Evolutionary conservation across 805 yeast species (phyloP).

Genomic region (Kurtzmaniella fragi): DNA sequence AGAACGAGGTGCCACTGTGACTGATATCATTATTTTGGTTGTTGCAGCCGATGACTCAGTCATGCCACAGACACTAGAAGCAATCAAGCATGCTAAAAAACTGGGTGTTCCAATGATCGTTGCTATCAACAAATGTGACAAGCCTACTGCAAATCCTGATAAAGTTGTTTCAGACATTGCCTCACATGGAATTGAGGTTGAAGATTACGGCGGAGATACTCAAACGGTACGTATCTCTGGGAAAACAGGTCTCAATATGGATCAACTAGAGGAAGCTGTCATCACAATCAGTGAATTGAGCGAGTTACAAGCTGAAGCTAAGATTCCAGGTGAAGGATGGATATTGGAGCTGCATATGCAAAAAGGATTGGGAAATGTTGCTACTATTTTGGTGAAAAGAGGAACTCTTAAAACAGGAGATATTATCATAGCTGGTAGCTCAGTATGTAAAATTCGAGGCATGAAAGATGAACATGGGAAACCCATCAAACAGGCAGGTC

Average conservation of each 20-base stretch:
- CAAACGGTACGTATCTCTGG: conserved; percentile 88
- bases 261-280: conserved; percentile 82
- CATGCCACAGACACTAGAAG: conserved; percentile 96
- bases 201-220: conserved; percentile 92
- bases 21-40: conserved; percentile 87
- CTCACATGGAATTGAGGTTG: conserved; percentile 73
- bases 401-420: conserved; percentile 72
- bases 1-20: conserved; percentile 90
- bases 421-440: conserved; percentile 78
- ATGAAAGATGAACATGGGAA: conserved; percentile 73
- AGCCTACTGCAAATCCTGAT: conserved; percentile 67
- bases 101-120: conserved; percentile 82
- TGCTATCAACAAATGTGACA: conserved; percentile 90
- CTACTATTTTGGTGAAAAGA: conserved; percentile 77
- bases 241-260: conserved; percentile 85
- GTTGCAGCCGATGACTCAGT: conserved; percentile 98
- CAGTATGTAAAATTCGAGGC: conserved; percentile 79
- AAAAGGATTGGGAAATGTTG: conserved; percentile 78
- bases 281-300: conserved; percentile 77
- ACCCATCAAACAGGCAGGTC: conserved; percentile 60
- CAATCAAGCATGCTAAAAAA: conserved; percentile 84
- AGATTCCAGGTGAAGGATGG: conserved; percentile 75
- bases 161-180: conserved; percentile 76
- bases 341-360: conserved; percentile 79
- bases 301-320: conserved; percentile 64